These are phyloP conservation scores for Phytophthora niederhauseri DNA, from an alignment of 352 stramenopile genomes.

Conservation along the genomic window DNA sequence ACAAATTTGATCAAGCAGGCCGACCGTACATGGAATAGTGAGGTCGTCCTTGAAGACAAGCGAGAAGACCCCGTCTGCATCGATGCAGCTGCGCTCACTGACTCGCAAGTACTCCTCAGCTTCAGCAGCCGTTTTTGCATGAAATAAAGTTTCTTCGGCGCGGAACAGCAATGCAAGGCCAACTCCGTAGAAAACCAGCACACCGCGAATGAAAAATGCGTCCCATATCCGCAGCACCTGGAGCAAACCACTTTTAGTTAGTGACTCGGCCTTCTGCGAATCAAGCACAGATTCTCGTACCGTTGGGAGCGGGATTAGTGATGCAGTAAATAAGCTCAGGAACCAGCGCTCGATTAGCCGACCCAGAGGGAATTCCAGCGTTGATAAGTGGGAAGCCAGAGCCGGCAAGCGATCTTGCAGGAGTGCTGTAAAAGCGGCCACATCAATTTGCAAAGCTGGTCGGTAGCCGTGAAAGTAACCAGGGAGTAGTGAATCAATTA, in stretches of 20 bases:
- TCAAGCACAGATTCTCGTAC: constrained; percentile 30
- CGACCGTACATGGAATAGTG: constrained; percentile 69
- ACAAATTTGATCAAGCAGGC: constrained; percentile 3
- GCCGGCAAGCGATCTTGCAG: constrained; percentile 62
- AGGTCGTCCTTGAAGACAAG: constrained; percentile 82
- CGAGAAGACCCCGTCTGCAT: constrained; percentile 74
- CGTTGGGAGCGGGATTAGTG: constrained; percentile 69
- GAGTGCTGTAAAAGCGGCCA: constrained; percentile 56
- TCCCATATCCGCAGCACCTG: constrained; percentile 83
- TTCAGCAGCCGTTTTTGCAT: constrained; percentile 56
- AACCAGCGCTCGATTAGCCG: constrained; percentile 75
- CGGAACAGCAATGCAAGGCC: constrained; percentile 72
- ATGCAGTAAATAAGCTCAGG: constrained; percentile 75
- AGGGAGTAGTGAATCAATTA: constrained; percentile 69
- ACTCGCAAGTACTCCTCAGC: constrained; percentile 55
- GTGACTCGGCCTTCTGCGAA: background rate
- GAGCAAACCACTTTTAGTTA: background rate
- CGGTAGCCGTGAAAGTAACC: constrained; percentile 84
- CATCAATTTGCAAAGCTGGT: constrained; percentile 73
- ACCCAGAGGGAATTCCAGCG: constrained; percentile 60
- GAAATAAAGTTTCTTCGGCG: constrained; percentile 70
- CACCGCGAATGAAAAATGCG: constrained; percentile 72
- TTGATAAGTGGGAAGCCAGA: constrained; percentile 54
- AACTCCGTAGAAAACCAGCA: constrained; percentile 75
- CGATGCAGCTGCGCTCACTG: constrained; percentile 67